Base-by-base conservation (phyloP, 169 alveolate species). In the Plasmodium falciparum region DNA sequence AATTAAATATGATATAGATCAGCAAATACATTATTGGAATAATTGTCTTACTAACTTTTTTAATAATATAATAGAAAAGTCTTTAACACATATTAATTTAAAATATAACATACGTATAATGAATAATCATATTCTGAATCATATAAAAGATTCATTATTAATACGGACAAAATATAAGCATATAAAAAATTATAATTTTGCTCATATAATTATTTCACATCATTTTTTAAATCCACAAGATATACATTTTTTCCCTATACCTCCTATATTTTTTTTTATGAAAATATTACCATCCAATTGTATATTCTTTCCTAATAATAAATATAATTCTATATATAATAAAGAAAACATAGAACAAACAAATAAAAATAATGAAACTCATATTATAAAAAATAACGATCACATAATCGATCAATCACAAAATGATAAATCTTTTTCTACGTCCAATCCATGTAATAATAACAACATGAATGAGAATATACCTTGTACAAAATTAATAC, bases 41-140 rank as follows among this genome's bases (percentile, higher is more conserved):
- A n/a, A 15, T 7, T 70, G 85, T 83, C 91, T 83, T 63, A 56
- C 80, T 17, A 61, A 39, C 52, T 80, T 67, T 80, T 80, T 80
- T 67, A 52, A 33, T 24, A 69, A 80, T 20, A 49, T 80, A 52
- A 17, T 83, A 83, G 50, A 56, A 26, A 54, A 50, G n/a, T 67
- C 61, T 20, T 59, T 83, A 61, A 83, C 58, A 22, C 47, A 76
- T 52, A 33, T 71, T 54, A 29, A 67, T 33, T 13, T 33, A 39
- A 29, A 11, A 50, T 78, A 78, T 78, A 78, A 66, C 69, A 65
- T 78, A n/a, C 52, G 61, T 9, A 78, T 66, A 63, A 22, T 78
- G 65, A 78, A 78, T 20, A 63, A 49, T 49, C 65, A 78, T 56
- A 49, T 78, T 29, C 15, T 78, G 20, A 78, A 78, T 39, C 65